Conservation (phyloP, 352 stramenopile genomes). For the Phytophthora aleatoria region DNA sequence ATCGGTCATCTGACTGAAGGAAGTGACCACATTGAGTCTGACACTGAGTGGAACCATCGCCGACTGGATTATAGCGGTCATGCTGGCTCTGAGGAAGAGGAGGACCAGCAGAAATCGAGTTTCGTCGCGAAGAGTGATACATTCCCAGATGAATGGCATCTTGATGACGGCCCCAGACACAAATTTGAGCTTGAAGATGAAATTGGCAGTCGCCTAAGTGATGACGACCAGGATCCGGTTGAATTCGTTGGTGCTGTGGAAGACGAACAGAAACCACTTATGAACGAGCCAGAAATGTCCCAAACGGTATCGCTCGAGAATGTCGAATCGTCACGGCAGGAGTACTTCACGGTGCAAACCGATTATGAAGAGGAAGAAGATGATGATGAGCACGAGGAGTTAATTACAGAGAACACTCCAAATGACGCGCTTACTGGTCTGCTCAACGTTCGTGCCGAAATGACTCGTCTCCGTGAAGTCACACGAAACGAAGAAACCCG, state of each 20-base stretch:
- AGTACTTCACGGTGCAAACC: constrained; percentile 6
- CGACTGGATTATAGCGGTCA: constrained; percentile 8
- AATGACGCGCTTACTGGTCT: constrained; percentile 36
- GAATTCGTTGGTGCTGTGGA: background rate
- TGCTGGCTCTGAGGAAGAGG: background rate
- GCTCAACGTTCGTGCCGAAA: constrained; percentile 29
- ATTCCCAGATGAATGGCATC: constrained; percentile 14
- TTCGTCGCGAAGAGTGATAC: background rate
- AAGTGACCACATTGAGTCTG: constrained; percentile 16
- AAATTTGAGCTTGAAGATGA: constrained; percentile 21
- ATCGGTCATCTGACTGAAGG: constrained; percentile 11
- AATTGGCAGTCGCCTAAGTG: constrained; percentile 17
- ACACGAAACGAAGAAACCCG: constrained; percentile 20
- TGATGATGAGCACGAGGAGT: constrained; percentile 3
- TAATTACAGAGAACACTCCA: background rate
- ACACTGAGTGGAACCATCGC: constrained; percentile 7
- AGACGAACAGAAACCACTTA: background rate
- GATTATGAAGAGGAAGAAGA: constrained; percentile 20
- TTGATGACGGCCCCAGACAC: constrained; percentile 19
- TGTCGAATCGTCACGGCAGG: constrained; percentile 3
- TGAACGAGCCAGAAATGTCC: background rate
- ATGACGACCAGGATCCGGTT: constrained; percentile 1
- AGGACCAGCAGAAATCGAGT: constrained; percentile 8
- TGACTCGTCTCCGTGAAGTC: constrained; percentile 29
- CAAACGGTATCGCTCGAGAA: constrained; percentile 10